A percentile compares a stretch with the other conserved stretches of the same genome.
These are phyloP conservation scores for Hypoxylon crocopeplum DNA, from an alignment of 495 filamentous ascomycete species.

Conservation along the genomic window DNA sequence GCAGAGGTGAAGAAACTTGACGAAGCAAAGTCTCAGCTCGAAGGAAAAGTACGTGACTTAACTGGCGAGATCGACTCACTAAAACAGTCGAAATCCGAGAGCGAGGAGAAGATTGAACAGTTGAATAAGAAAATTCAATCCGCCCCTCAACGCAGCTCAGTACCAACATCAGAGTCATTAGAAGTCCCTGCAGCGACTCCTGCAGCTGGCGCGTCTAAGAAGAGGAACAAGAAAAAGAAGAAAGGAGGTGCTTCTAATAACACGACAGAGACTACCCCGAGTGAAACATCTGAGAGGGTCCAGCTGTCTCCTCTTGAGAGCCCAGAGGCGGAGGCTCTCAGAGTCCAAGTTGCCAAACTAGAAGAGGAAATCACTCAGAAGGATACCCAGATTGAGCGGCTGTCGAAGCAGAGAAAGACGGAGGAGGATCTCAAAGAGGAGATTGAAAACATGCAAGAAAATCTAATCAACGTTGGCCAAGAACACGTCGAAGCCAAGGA, in stretches of 20 bases:
- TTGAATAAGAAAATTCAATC: conserved; percentile 46
- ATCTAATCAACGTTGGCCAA: conserved; percentile 74
- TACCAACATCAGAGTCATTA: conserved; percentile 12
- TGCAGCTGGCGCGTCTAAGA: conserved; percentile 58
- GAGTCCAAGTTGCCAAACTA: conserved; percentile 53
- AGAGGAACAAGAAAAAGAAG: conserved; percentile 95
- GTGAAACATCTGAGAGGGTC: conserved; percentile 40
- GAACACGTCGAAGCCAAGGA: conserved; percentile 86
- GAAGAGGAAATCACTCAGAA: conserved; percentile 73
- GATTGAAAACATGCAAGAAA: conserved; percentile 82
- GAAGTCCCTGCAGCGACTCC: conserved; percentile 30
- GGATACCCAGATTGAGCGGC: conserved; percentile 69
- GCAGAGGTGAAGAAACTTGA: conserved; percentile 38
- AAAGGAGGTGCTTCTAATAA: conserved; percentile 57
- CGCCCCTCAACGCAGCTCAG: conserved; percentile 1
- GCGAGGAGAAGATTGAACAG: conserved; percentile 42
- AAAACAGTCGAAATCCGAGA: conserved; percentile 44
- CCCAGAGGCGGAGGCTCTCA: conserved; percentile 41
- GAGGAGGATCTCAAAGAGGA: conserved; percentile 86
- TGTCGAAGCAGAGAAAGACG: conserved; percentile 70
- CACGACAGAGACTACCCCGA: conserved; percentile 25
- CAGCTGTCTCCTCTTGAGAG: conserved; percentile 36
- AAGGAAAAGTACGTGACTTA: conserved; percentile 42
- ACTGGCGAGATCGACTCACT: conserved; percentile 44
- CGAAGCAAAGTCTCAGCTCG: conserved; percentile 42